Evolutionary conservation across 176 grass and related monocot species (phyloP), one percentile per base, ranked within the genome.

Genomic region (Elaeis guineensis): DNA sequence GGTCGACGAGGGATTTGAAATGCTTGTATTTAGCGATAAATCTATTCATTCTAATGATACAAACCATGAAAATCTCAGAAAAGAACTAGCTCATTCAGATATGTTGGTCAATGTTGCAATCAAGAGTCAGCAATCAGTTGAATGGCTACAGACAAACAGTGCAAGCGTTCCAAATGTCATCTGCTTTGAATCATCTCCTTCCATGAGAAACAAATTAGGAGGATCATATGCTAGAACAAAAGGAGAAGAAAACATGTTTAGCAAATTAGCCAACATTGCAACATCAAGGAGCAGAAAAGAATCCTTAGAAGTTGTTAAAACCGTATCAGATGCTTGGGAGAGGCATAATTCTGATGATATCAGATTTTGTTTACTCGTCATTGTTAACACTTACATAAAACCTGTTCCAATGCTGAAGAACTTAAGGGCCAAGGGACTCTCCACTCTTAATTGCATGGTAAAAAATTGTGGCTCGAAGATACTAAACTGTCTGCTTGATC

Each of bases 281-380:
- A 81, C 80, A 60, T 49, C 58, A 65, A 73, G 70, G 61, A 66
- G 28, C 16, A 22, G 44, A 53, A 72, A 73, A 22, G 71, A 85
- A 78, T 85, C 84, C 3, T 3, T 44, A 54, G 80, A 87, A 85
- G 52, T 84, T 39, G 68, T 90, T 61, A 82, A 88, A 69, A 85
- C 83, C 39, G 68, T 88, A 66, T 84, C 78, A 51, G 83, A 83
- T 69, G 87, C 92, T 19, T 97, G 87, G 92, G 87, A 89, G 77
- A 88, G 92, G 67, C 81, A 88, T 62, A 89, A 97, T 79, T 85
- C 92, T 60, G 92, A 97, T 70, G 92, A 91, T 68, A 97, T 97
- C 71, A 90, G 87, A 21, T 89, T 89, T 70, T 97, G 84, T 70
- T 77, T 97, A 25, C 82, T 97, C 51, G 76, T 97, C 48, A 77